A percentile compares a stretch with the other conserved stretches of the same genome.
phyloP scores from a whole-genome alignment of 1,284 basidiomycete species.

The Ganoderma sinense region DNA sequence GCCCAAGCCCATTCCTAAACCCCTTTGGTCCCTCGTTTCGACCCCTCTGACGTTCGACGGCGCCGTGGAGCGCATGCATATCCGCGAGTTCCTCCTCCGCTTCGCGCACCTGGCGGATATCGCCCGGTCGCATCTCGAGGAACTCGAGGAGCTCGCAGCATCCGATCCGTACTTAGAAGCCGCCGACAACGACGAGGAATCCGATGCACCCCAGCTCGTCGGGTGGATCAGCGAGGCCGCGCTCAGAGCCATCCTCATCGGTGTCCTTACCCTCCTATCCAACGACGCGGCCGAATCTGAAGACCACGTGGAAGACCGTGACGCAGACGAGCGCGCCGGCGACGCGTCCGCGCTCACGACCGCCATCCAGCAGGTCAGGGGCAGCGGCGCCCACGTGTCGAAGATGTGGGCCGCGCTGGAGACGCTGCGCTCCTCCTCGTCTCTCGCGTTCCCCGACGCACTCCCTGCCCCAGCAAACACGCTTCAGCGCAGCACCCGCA shows the following conservation, averaged over 20 bases:
- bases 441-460: slow-evolving; percentile 60
- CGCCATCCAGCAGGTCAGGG: slow-evolving; percentile 60
- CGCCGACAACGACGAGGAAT: slow-evolving; percentile 39
- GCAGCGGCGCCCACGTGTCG: slow-evolving; percentile 59
- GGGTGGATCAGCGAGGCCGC: slow-evolving; percentile 72
- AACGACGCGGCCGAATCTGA: slow-evolving; percentile 42
- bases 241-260: slow-evolving; percentile 64
- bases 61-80: slow-evolving; percentile 67
- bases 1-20: slow-evolving; percentile 39
- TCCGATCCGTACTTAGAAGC: slow-evolving; percentile 33
- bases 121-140: slow-evolving; percentile 62
- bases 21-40: slow-evolving; percentile 58
- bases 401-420: slow-evolving; percentile 67
- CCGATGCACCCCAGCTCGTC: slow-evolving; percentile 49
- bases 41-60: slow-evolving; percentile 52
- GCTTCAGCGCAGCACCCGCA: slow-evolving; percentile 46
- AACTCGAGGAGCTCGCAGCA: slow-evolving; percentile 66
- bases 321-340: slow-evolving; percentile 27
- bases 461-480: slow-evolving; percentile 53
- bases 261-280: slow-evolving; percentile 61
- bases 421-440: slow-evolving; percentile 47
- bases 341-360: slow-evolving; percentile 40
- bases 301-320: slow-evolving; percentile 32
- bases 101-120: slow-evolving; percentile 65
- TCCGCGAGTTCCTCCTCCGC: slow-evolving; percentile 76